These are phyloP conservation scores for Manihot esculenta DNA, from an alignment of 441 rosid species.

Conservation along the genomic window DNA sequence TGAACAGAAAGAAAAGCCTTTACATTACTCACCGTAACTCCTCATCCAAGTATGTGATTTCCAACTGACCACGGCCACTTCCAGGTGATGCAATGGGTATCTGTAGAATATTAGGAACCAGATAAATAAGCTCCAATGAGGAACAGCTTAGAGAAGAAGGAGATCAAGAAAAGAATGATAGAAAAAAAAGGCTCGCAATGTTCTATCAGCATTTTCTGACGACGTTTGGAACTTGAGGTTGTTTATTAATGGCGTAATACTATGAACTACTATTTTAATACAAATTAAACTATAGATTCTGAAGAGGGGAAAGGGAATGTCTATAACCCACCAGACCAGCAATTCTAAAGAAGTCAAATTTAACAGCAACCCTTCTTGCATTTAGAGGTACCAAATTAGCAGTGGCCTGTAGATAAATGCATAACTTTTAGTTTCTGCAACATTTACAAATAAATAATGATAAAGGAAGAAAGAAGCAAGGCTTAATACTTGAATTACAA, in stretches of 20 bases:
- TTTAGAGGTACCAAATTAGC: conserved; percentile 48
- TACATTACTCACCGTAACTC: conserved; percentile 34
- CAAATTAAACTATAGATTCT: no score
- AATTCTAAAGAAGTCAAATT: conserved; percentile 48
- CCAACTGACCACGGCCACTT: conserved; percentile 50
- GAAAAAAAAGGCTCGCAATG: no score
- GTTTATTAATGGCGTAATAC: no score
- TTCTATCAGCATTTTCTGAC: no score
- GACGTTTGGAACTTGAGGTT: no score
- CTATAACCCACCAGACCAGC: conserved; percentile 39
- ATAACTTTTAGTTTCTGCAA: not conserved
- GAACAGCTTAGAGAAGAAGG: no score
- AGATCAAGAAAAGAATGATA: no score
- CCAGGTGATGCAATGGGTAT: conserved; percentile 42
- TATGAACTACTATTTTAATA: no score
- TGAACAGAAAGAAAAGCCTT: not conserved
- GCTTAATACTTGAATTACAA: not conserved
- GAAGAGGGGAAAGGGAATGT: no score
- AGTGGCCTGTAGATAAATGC: conserved; percentile 31
- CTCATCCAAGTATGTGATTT: conserved; percentile 48
- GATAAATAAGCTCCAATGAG: no score
- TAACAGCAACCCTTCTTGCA: conserved; percentile 45
- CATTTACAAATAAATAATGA: no score
- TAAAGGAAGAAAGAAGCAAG: not conserved
- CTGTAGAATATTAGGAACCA: conserved; percentile 12